These are phyloP conservation scores for Uronychia binucleata DNA, from an alignment of 73 alveolate genomes.

Conservation along the genomic window DNA sequence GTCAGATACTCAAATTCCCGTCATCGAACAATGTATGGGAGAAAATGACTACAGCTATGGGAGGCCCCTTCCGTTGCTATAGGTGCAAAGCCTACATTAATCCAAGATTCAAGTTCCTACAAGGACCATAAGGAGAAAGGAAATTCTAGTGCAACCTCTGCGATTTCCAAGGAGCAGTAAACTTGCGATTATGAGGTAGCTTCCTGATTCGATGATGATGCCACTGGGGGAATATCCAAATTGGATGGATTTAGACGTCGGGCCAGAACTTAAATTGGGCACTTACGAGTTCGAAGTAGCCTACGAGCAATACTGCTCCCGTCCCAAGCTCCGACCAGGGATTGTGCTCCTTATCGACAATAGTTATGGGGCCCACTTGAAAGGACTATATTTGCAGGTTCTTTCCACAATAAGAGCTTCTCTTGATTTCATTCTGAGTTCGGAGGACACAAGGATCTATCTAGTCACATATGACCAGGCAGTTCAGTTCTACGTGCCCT, in stretches of 20 bases:
- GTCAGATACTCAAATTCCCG: conserved; percentile 38
- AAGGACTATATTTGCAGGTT: conserved; percentile 59
- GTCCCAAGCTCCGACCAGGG: conserved; percentile 21
- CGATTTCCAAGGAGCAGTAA: conserved; percentile 49
- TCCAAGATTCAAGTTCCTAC: conserved; percentile 60
- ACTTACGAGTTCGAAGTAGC: conserved; percentile 76
- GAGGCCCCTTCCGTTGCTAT: conserved; percentile 70
- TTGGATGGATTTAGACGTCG: conserved; percentile 60
- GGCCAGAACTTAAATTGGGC: conserved; percentile 75
- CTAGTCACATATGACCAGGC: conserved; percentile 68
- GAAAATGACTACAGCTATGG: conserved; percentile 37
- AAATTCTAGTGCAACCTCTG: conserved; percentile 72
- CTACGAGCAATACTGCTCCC: conserved; percentile 47
- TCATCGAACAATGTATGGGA: conserved; percentile 61
- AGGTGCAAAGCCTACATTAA: conserved; percentile 78
- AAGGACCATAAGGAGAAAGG: conserved; percentile 60
- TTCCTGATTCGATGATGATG: conserved; percentile 56
- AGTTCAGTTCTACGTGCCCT: conserved; percentile 60
- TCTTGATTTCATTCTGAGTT: conserved; percentile 67
- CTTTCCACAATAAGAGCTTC: conserved; percentile 47
- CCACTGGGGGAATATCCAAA: conserved; percentile 27
- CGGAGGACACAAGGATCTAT: conserved; percentile 69
- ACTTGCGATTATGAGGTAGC: conserved; percentile 54
- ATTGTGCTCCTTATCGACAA: conserved; percentile 70
- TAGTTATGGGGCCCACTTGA: conserved; percentile 44